A percentile compares a stretch with the other conserved stretches of the same genome.
Evolutionary conservation across 2,329 filamentous ascomycete species (phyloP).

Genomic region (Coniochaeta pulveracea): DNA sequence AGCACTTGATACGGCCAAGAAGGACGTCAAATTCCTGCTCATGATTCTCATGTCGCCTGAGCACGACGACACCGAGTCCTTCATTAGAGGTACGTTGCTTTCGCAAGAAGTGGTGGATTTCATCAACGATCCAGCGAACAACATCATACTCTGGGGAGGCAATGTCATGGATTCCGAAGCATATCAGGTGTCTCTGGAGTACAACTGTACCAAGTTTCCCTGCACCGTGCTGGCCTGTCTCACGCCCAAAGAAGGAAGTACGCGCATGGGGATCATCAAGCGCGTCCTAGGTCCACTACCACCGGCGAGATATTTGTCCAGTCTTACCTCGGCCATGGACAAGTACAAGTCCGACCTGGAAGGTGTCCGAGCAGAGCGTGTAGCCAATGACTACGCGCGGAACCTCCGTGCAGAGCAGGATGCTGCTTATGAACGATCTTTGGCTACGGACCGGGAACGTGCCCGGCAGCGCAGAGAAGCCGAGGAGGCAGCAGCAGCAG

Average conservation of each 20-base stretch:
- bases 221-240: slow-evolving; percentile 81
- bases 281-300: slow-evolving; percentile 64
- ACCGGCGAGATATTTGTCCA: slow-evolving; percentile 59
- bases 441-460: slow-evolving; percentile 80
- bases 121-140: slow-evolving; percentile 62
- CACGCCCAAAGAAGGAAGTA: slow-evolving; percentile 72
- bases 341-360: slow-evolving; percentile 68
- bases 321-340: slow-evolving; percentile 61
- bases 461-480: slow-evolving; percentile 67
- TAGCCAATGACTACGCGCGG: slow-evolving; percentile 71
- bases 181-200: slow-evolving; percentile 80
- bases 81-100: slow-evolving; percentile 73
- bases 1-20: slow-evolving; percentile 81
- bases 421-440: slow-evolving; percentile 81
- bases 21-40: slow-evolving; percentile 83
- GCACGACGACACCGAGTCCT: slow-evolving; percentile 81
- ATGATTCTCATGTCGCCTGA: slow-evolving; percentile 83
- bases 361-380: slow-evolving; percentile 61
- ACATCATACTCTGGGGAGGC: slow-evolving; percentile 84
- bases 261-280: slow-evolving; percentile 83
- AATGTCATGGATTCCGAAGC: slow-evolving; percentile 89
- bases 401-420: slow-evolving; percentile 82
- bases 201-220: slow-evolving; percentile 86
- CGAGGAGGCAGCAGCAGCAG: slow-evolving; percentile 56
- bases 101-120: slow-evolving; percentile 63